These are phyloP conservation scores for Hygrophorus russula DNA, from an alignment of 768 basidiomycete species.

Conservation along the genomic window DNA sequence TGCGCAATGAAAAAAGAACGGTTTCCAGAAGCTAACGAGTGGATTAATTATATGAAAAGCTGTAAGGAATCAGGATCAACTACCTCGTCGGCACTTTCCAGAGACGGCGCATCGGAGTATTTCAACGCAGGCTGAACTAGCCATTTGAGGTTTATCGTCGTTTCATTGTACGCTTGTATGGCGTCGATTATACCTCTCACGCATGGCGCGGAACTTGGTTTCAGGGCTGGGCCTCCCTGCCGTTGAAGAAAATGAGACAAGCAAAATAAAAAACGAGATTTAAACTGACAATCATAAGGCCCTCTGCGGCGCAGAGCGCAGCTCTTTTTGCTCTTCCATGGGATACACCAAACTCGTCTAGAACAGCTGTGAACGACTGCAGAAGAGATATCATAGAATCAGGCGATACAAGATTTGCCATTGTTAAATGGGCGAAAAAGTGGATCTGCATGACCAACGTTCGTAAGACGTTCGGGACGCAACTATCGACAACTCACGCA, in stretches of 20 bases:
- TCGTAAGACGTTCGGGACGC: neutral
- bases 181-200: conserved; percentile 59
- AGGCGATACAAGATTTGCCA: conserved; percentile 61
- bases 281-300: conserved; percentile 54
- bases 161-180: conserved; percentile 62
- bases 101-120: conserved; percentile 27
- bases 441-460: conserved; percentile 50
- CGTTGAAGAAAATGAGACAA: neutral
- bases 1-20: conserved; percentile 49
- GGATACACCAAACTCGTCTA: conserved; percentile 85
- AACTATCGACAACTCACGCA: conserved; percentile 46
- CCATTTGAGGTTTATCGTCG: conserved; percentile 43
- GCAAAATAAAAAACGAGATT: neutral
- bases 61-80: conserved; percentile 4
- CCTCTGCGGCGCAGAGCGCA: conserved; percentile 72
- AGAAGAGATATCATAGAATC: conserved; percentile 75
- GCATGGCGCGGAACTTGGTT: conserved; percentile 45
- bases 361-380: conserved; percentile 73
- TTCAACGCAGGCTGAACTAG: conserved; percentile 53
- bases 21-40: conserved; percentile 60
- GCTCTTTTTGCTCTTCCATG: conserved; percentile 76
- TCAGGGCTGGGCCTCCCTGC: conserved; percentile 61
- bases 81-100: conserved; percentile 57
- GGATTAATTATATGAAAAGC: neutral
- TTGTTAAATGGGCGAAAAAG: conserved; percentile 83